Conservation (phyloP, 2,329 filamentous ascomycete species). For the Aspergillus texensis region DNA sequence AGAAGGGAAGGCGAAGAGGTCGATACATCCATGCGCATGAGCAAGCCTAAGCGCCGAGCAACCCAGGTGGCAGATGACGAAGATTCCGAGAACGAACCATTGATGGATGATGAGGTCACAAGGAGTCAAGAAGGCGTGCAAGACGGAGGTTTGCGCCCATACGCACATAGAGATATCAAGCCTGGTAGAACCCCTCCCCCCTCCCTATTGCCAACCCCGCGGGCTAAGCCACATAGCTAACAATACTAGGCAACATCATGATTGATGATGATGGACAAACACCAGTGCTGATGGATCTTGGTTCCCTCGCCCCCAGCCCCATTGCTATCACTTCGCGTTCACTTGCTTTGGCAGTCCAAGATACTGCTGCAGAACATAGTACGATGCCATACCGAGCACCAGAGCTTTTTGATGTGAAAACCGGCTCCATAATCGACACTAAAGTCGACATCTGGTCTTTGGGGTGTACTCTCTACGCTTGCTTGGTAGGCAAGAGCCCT, state of each 20-base stretch:
- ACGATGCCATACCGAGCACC: conserved; percentile 99
- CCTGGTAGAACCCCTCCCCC: conserved; percentile 62
- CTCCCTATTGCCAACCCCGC: background rate
- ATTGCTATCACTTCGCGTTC: conserved; percentile 88
- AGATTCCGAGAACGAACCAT: conserved; percentile 76
- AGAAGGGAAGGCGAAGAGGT: conserved; percentile 59
- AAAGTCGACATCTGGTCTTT: conserved; percentile 98
- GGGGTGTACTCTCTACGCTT: conserved; percentile 96
- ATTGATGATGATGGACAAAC: conserved; percentile 86
- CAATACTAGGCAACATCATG: conserved; percentile 81
- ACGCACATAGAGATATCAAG: conserved; percentile 96
- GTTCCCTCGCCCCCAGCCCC: conserved; percentile 84
- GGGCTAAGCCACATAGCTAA: conserved; percentile 5
- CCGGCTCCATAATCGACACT: conserved; percentile 85
- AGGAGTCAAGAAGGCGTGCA: conserved; percentile 68
- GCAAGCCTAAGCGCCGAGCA: conserved; percentile 43
- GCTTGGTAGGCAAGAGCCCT: conserved; percentile 92
- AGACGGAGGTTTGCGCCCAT: conserved; percentile 72
- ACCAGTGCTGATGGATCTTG: conserved; percentile 96
- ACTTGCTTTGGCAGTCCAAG: conserved; percentile 87
- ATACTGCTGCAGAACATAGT: conserved; percentile 91
- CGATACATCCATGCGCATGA: conserved; percentile 47
- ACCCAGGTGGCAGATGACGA: conserved; percentile 56
- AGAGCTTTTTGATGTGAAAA: conserved; percentile 97
- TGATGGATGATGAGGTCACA: conserved; percentile 78